A percentile compares a stretch with the other conserved stretches of the same genome.
These are phyloP conservation scores for Torulaspora franciscae DNA, from an alignment of 805 yeast species.

Conservation along the genomic window DNA sequence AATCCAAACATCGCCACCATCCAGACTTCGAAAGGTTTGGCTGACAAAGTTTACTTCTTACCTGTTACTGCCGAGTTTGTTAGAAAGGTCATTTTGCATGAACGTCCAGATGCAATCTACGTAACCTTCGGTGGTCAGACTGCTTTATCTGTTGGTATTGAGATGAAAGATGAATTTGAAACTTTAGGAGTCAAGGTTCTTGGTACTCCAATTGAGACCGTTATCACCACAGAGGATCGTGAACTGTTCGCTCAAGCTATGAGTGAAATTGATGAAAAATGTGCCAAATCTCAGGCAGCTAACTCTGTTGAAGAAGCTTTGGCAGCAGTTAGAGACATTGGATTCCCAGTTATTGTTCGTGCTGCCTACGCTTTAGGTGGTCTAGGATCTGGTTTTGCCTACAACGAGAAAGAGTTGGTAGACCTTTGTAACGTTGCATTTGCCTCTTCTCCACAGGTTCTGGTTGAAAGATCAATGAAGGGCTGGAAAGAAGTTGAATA, in stretches of 20 bases:
- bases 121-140: conserved; percentile 99
- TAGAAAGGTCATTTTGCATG: conserved; percentile 89
- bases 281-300: conserved; percentile 91
- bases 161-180: conserved; percentile 91
- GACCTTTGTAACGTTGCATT: conserved; percentile 86
- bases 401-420: conserved; percentile 74
- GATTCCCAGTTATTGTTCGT: conserved; percentile 93
- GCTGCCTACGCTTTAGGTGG: conserved; percentile 98
- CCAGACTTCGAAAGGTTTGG: conserved; percentile 95
- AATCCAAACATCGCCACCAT: conserved; percentile 98
- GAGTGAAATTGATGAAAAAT: conserved; percentile 92
- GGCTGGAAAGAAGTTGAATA: conserved; percentile 99
- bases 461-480: conserved; percentile 94
- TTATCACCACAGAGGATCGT: conserved; percentile 97
- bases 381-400: conserved; percentile 96
- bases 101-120: conserved; percentile 95
- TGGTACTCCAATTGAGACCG: conserved; percentile 94
- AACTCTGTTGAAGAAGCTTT: conserved; percentile 74
- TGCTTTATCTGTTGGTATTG: conserved; percentile 92
- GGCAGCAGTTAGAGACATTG: conserved; percentile 76
- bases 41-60: conserved; percentile 94
- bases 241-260: conserved; percentile 91
- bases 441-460: conserved; percentile 92
- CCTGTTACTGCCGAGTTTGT: conserved; percentile 98
- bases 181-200: conserved; percentile 82